Percentiles rank a stretch among this genome's conserved stretches.
Conservation (phyloP, 208 protist genomes). For the Acanthamoeba quina region DNA sequence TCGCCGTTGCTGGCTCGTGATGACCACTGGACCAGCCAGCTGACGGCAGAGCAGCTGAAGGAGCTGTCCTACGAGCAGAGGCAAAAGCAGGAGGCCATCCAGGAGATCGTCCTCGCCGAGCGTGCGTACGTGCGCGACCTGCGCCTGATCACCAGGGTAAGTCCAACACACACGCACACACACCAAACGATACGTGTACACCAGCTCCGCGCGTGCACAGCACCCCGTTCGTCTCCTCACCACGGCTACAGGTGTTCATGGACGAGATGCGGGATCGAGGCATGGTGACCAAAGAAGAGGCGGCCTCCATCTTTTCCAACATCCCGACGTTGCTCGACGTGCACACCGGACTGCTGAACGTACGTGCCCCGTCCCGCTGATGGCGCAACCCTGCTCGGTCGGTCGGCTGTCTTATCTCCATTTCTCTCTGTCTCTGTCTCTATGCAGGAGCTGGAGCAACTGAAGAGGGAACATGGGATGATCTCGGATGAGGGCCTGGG, state of each 20-base stretch:
- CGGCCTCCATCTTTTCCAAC: constrained; percentile 54
- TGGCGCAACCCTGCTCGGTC: too few species aligned
- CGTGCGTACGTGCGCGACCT: constrained; percentile 15
- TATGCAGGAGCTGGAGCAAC: neutral
- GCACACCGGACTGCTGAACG: neutral
- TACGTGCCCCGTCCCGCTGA: neutral
- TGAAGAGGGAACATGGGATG: neutral
- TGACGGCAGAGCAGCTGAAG: constrained; percentile 3
- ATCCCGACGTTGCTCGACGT: constrained; percentile 51
- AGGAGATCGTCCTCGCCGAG: constrained; percentile 16
- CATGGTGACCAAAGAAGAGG: constrained; percentile 2
- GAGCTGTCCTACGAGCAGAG: neutral
- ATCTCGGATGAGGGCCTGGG: constrained; percentile 36
- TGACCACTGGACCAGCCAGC: neutral
- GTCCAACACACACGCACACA: neutral
- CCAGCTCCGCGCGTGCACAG: neutral
- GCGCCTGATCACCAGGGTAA: neutral
- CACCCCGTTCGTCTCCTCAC: neutral
- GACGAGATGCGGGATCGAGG: neutral
- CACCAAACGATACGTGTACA: neutral
- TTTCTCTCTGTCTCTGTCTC: too few species aligned
- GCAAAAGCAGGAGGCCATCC: constrained; percentile 1
- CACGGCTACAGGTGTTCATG: constrained; percentile 31
- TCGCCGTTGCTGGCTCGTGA: neutral
- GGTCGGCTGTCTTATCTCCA: too few species aligned